A percentile compares a stretch with the other conserved stretches of the same genome.
These are phyloP conservation scores for Albugo candida DNA, from an alignment of 352 stramenopile species.

Conservation along the genomic window DNA sequence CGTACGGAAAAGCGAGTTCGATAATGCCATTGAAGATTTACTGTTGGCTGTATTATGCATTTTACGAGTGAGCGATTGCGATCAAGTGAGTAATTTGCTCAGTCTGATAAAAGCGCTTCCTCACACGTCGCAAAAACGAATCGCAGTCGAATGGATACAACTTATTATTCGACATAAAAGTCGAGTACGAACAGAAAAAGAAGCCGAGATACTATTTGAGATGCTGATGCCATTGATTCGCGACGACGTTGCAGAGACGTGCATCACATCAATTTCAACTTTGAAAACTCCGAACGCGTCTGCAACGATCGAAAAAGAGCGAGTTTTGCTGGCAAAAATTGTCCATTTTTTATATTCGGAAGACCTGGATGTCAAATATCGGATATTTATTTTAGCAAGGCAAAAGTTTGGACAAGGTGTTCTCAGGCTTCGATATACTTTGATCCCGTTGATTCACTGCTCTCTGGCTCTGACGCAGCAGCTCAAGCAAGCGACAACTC, in stretches of 20 bases:
- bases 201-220: slow-evolving; percentile 36
- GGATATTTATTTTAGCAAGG: slow-evolving; percentile 40
- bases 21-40: too few species aligned
- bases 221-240: slow-evolving; percentile 84
- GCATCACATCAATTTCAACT: background rate
- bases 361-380: slow-evolving; percentile 35
- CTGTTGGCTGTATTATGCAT: too few species aligned
- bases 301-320: slow-evolving; percentile 68
- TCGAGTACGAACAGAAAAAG: slow-evolving; percentile 12
- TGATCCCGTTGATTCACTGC: slow-evolving; percentile 86
- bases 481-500: slow-evolving; percentile 7
- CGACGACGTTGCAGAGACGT: slow-evolving; percentile 12
- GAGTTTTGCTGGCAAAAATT: slow-evolving; percentile 82
- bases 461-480: slow-evolving; percentile 66
- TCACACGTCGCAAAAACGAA: slow-evolving; percentile 21
- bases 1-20: too few species aligned
- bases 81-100: too few species aligned
- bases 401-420: slow-evolving; percentile 65
- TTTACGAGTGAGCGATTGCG: too few species aligned
- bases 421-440: slow-evolving; percentile 77
- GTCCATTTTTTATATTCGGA: slow-evolving; percentile 83
- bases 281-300: slow-evolving; percentile 6
- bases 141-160: slow-evolving; percentile 27
- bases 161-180: slow-evolving; percentile 23
- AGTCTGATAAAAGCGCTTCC: too few species aligned